phyloP scores from a whole-genome alignment of 768 basidiomycete genomes.

The Leucocoprinus leucothites region DNA sequence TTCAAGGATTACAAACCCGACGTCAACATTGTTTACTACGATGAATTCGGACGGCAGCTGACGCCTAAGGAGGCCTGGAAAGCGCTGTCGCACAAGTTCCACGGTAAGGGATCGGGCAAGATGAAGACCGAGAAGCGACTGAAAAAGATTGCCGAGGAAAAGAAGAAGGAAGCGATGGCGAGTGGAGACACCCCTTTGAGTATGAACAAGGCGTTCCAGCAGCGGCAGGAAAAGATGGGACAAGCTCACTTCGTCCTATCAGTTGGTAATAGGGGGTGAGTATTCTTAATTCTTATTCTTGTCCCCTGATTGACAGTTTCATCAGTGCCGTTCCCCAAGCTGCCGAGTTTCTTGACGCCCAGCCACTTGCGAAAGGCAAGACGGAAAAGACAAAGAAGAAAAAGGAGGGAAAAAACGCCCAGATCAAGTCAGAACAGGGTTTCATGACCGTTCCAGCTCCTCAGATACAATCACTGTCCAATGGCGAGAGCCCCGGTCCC shows the following conservation, averaged over 20 bases:
- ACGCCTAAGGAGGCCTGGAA: conserved; percentile 99
- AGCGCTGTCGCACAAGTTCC: conserved; percentile 95
- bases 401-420: conserved; percentile 60
- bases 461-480: conserved; percentile 33
- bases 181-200: conserved; percentile 95
- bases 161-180: conserved; percentile 90
- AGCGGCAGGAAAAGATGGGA: conserved; percentile 89
- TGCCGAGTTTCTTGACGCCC: conserved; percentile 75
- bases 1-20: conserved; percentile 97
- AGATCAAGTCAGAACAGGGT: conserved; percentile 47
- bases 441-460: conserved; percentile 76
- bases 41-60: conserved; percentile 87
- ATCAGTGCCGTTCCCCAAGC: conserved; percentile 83
- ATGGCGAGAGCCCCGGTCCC: conserved; percentile 47
- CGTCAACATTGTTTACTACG: conserved; percentile 93
- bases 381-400: conserved; percentile 81
- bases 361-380: conserved; percentile 80
- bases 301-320: conserved; percentile 13
- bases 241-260: conserved; percentile 96
- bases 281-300: conserved; percentile 9
- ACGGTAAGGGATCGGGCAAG: conserved; percentile 94
- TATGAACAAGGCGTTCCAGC: conserved; percentile 93
- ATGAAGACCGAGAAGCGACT: conserved; percentile 96
- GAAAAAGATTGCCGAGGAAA: conserved; percentile 97
- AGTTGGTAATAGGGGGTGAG: conserved; percentile 89